phyloP scores from a whole-genome alignment of 805 yeast genomes.

The Teunomyces barrocoloradensis region DNA sequence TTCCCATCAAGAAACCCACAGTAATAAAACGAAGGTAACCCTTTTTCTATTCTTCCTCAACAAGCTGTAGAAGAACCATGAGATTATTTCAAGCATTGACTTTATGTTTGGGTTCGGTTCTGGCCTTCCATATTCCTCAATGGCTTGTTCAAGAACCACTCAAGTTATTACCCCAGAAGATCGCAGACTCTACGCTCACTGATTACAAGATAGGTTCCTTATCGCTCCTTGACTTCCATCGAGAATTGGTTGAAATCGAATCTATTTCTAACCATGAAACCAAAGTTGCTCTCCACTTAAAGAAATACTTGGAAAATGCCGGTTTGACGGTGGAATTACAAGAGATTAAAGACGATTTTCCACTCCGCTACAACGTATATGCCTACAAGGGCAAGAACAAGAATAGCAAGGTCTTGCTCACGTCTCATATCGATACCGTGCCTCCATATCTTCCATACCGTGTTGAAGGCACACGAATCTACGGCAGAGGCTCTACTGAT shows the following conservation, averaged over 20 bases:
- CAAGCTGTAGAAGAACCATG: not conserved
- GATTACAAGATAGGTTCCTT: conserved; percentile 11
- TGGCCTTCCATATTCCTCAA: not conserved
- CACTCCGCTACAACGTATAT: conserved; percentile 49
- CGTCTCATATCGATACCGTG: conserved; percentile 71
- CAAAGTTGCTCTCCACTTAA: conserved; percentile 38
- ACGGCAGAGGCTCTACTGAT: conserved; percentile 68
- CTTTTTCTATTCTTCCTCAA: not conserved
- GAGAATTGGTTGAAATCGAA: conserved; percentile 20
- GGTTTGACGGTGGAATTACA: conserved; percentile 56
- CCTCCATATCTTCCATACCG: conserved; percentile 61
- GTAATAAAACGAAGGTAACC: not conserved
- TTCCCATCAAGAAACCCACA: not conserved
- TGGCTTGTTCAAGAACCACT: not conserved
- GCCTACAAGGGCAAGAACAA: conserved; percentile 51
- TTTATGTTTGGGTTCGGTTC: not conserved
- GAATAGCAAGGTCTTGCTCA: conserved; percentile 48
- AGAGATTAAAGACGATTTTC: conserved; percentile 22
- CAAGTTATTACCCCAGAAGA: not conserved
- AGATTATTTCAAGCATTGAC: not conserved
- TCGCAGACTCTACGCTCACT: not conserved
- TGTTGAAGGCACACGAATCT: conserved; percentile 47
- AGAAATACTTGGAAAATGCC: conserved; percentile 31
- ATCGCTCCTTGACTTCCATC: conserved; percentile 25
- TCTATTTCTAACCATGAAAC: conserved; percentile 26